A percentile compares a stretch with the other conserved stretches of the same genome.
Conservation (phyloP, 176 grass and related monocot species). For the Rhynchospora pubera region DNA sequence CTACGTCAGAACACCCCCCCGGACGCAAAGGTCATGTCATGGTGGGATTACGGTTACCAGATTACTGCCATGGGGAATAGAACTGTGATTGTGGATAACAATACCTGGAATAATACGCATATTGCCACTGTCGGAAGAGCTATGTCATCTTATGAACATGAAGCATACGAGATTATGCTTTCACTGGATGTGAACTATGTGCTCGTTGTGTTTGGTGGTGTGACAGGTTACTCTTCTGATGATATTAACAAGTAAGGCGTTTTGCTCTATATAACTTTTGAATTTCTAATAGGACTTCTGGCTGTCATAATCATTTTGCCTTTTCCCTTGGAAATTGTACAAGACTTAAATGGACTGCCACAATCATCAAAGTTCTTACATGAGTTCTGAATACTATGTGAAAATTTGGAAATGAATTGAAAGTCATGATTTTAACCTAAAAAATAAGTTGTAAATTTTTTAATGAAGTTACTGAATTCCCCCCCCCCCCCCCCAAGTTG, state of each 20-base stretch:
- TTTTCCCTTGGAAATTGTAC: background rate
- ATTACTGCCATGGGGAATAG: slow-evolving; percentile 99
- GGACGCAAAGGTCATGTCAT: slow-evolving; percentile 98
- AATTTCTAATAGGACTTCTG: background rate
- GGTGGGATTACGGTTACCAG: slow-evolving; percentile 99
- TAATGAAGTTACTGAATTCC: background rate
- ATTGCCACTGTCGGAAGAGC: slow-evolving; percentile 98
- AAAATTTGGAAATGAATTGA: background rate
- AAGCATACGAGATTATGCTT: slow-evolving; percentile 99
- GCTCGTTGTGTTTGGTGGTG: slow-evolving; percentile 95
- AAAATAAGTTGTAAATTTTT: background rate
- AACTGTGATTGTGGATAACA: slow-evolving; percentile 99
- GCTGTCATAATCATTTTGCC: background rate
- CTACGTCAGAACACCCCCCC: slow-evolving; percentile 93
- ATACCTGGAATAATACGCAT: slow-evolving; percentile 99
- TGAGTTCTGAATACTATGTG: background rate
- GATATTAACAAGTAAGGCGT: slow-evolving; percentile 93
- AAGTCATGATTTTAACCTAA: background rate
- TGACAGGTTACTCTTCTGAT: slow-evolving; percentile 96
- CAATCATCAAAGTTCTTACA: background rate
- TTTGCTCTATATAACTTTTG: background rate
- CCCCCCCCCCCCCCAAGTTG: background rate
- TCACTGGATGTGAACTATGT: slow-evolving; percentile 94
- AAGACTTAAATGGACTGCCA: background rate
- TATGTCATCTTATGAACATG: slow-evolving; percentile 95